Conservation (phyloP, 2,329 filamentous ascomycete species). For the Alternaria consortialis region DNA sequence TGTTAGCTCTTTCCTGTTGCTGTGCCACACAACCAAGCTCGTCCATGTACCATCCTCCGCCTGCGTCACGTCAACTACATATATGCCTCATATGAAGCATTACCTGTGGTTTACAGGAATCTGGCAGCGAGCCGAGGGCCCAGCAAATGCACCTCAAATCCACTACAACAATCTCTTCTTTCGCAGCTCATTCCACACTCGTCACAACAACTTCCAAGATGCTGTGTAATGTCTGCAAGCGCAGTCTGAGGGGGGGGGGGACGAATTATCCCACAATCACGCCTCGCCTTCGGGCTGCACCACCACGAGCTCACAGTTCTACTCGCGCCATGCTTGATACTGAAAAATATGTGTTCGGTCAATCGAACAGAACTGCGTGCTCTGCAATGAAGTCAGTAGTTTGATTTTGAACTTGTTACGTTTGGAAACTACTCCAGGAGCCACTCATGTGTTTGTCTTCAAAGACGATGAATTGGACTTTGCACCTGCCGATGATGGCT, state of each 20-base stretch:
- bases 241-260: neutral
- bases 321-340: neutral
- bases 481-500: too few relatives aligned
- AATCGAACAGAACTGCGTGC: too few relatives aligned
- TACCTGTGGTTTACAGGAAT: neutral
- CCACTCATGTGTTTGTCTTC: too few relatives aligned
- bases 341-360: neutral
- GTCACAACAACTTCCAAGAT: neutral
- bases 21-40: neutral
- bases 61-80: too few relatives aligned
- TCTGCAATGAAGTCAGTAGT: too few relatives aligned
- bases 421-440: too few relatives aligned
- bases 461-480: too few relatives aligned
- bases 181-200: neutral
- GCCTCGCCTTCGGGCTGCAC: neutral
- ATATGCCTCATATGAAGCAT: neutral
- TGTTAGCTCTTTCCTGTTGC: neutral
- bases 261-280: neutral
- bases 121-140: neutral
- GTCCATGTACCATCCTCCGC: neutral
- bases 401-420: too few relatives aligned
- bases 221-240: neutral
- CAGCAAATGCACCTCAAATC: neutral
- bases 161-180: neutral
- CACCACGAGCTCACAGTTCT: neutral